These are phyloP conservation scores for Aspergillus nanangensis DNA, from an alignment of 495 filamentous ascomycete species.

Conservation along the genomic window DNA sequence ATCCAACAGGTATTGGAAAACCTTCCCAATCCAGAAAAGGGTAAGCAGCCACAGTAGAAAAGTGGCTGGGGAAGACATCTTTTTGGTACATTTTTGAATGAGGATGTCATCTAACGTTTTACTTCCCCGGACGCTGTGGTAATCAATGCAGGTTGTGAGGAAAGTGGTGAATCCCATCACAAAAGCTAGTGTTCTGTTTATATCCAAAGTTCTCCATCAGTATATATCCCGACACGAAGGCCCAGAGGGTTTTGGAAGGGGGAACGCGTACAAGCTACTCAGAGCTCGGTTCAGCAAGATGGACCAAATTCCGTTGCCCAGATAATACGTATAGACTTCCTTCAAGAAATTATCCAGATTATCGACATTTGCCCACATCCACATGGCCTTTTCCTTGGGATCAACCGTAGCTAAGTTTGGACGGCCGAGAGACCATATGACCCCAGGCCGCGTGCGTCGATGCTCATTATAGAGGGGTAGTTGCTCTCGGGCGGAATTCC, in stretches of 20 bases:
- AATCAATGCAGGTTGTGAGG: constrained; percentile 84
- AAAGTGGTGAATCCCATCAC: constrained; percentile 82
- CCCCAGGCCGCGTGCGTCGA: constrained; percentile 15
- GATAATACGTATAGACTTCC: constrained; percentile 88
- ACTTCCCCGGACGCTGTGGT: constrained; percentile 66
- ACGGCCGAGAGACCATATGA: constrained; percentile 30
- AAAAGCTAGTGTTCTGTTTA: constrained; percentile 67
- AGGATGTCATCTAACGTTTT: constrained; percentile 72
- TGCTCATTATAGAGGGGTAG: constrained; percentile 40
- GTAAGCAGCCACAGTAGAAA: constrained; percentile 79
- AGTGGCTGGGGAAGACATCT: constrained; percentile 79
- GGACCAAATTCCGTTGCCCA: constrained; percentile 83
- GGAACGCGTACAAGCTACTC: constrained; percentile 73
- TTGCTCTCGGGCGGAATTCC: constrained; percentile 60
- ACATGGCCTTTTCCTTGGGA: constrained; percentile 82
- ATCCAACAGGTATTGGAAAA: constrained; percentile 70
- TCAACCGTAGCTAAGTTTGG: constrained; percentile 49
- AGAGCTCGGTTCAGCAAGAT: constrained; percentile 69
- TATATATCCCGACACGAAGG: too few relatives aligned
- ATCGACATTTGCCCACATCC: constrained; percentile 90
- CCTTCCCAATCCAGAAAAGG: constrained; percentile 81
- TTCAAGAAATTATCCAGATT: constrained; percentile 88
- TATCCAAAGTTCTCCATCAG: too few relatives aligned
- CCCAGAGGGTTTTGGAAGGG: too few relatives aligned
- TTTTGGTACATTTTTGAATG: constrained; percentile 75